Percentiles rank a stretch among this genome's conserved stretches.
Evolutionary conservation across 192 early-diverging fungal genomes (phyloP).

Genomic region (Chytriomyces confervae): DNA sequence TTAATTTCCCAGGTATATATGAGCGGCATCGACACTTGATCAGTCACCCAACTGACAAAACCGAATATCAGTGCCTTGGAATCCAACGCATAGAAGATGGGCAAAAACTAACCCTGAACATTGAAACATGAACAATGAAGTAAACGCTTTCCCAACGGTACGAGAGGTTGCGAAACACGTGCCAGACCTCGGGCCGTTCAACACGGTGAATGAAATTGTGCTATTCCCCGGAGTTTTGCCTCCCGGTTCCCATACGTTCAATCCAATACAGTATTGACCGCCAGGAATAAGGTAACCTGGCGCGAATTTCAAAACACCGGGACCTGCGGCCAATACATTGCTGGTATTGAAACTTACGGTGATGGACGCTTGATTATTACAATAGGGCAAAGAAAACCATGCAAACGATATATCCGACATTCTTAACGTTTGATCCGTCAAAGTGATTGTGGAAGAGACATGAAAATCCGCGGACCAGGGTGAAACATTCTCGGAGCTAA

Average conservation of each 20-base stretch:
- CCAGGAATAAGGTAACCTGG: neutral
- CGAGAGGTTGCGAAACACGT: neutral
- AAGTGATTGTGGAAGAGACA: neutral
- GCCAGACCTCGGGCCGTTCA: neutral
- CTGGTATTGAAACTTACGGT: neutral
- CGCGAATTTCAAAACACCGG: neutral
- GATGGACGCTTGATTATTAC: too few species aligned
- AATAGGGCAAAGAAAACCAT: too few species aligned
- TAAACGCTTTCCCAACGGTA: slow-evolving; percentile 7
- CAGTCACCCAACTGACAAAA: slow-evolving; percentile 8
- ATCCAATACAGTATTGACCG: neutral
- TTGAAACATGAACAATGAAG: slow-evolving; percentile 8
- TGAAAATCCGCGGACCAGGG: neutral
- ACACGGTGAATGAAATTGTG: neutral
- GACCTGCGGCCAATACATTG: neutral
- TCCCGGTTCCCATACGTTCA: slow-evolving; percentile 15
- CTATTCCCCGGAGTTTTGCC: neutral
- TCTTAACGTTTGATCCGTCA: neutral
- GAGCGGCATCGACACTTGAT: slow-evolving; percentile 13
- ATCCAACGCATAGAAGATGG: neutral
- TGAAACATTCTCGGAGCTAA: neutral
- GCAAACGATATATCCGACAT: too few species aligned
- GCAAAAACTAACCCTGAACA: slow-evolving; percentile 2
- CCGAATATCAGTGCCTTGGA: neutral
- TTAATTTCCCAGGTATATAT: slow-evolving; percentile 19